Percentiles rank a stretch among this genome's conserved stretches.
These are phyloP conservation scores for Boletus sensibilis DNA, from an alignment of 768 basidiomycete genomes.

Conservation along the genomic window DNA sequence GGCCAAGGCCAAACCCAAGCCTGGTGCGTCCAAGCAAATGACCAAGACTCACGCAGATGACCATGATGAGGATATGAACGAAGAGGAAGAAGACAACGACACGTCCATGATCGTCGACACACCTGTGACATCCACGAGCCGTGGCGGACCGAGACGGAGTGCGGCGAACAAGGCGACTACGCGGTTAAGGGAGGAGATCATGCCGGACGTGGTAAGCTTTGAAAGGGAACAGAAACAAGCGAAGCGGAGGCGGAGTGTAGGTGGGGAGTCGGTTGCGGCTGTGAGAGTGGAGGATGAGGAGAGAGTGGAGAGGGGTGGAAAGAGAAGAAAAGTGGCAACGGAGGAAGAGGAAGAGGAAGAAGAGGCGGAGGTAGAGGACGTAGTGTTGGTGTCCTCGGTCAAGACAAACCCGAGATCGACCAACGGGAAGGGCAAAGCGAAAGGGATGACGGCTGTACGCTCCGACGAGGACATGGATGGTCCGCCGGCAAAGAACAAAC, in stretches of 20 bases:
- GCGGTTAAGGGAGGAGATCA: constrained; percentile 51
- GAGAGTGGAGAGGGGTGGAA: constrained; percentile 17
- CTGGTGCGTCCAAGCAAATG: background rate
- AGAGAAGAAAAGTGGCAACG: constrained; percentile 20
- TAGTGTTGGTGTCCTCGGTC: constrained; percentile 11
- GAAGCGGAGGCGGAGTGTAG: constrained; percentile 33
- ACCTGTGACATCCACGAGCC: constrained; percentile 12
- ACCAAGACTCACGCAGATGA: background rate
- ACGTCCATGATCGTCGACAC: constrained; percentile 12
- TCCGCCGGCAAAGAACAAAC: constrained; percentile 5
- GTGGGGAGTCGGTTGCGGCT: constrained; percentile 27
- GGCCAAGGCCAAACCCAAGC: constrained; percentile 1
- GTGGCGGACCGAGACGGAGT: constrained; percentile 39
- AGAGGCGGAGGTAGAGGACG: constrained; percentile 23
- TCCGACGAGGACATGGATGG: constrained; percentile 7
- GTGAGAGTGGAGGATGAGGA: constrained; percentile 11
- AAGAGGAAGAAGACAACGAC: background rate
- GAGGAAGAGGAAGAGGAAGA: constrained; percentile 25
- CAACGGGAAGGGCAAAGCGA: constrained; percentile 10
- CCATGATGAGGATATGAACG: background rate
- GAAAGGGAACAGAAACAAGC: constrained; percentile 60
- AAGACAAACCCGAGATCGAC: constrained; percentile 13
- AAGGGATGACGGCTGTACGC: background rate
- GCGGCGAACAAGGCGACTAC: constrained; percentile 54
- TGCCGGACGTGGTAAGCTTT: constrained; percentile 74